phyloP scores from a whole-genome alignment of 78 protist species.

The Dictyostelium discoideum region dicty_2.7 NC_007088.5:3677501-3678000 shows the following conservation, averaged over 20 bases:
- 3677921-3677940: slow-evolving; percentile 44
- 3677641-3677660: slow-evolving; percentile 39
- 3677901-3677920: slow-evolving; percentile 45
- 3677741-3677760: slow-evolving; percentile 60
- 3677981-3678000: slow-evolving; percentile 62
- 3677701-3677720: slow-evolving; percentile 34
- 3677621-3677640: slow-evolving; percentile 16
- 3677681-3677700: slow-evolving; percentile 55
- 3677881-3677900: slow-evolving; percentile 76
- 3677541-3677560: no score
- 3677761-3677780: slow-evolving; percentile 68
- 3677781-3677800: slow-evolving; percentile 60
- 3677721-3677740: slow-evolving; percentile 66
- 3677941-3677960: slow-evolving; percentile 65
- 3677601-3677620: slow-evolving; percentile 20
- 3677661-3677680: slow-evolving; percentile 59
- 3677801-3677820: slow-evolving; percentile 38
- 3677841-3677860: slow-evolving; percentile 35
- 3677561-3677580: slow-evolving; percentile 17
- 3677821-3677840: slow-evolving; percentile 67
- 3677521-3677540: no score
- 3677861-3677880: slow-evolving; percentile 73
- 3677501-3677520: no score
- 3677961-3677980: slow-evolving; percentile 51
- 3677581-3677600: slow-evolving; percentile 31